phyloP scores from a whole-genome alignment of 257 asterid species.

The Echites panduratus region DNA sequence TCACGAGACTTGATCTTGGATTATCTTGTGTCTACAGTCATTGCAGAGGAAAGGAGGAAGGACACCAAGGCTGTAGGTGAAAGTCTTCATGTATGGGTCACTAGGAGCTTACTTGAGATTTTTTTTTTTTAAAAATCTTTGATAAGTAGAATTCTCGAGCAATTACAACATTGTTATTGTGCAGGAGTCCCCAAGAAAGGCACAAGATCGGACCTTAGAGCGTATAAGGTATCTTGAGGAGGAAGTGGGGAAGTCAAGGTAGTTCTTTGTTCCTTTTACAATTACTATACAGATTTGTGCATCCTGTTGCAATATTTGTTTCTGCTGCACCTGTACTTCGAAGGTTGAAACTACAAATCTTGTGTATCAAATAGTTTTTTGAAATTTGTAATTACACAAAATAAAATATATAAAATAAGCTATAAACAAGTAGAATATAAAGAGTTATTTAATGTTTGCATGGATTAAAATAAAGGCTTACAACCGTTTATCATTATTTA shows the following conservation, averaged over 20 bases:
- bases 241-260: conserved; percentile 60
- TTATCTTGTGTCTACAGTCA: not conserved
- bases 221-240: conserved; percentile 70
- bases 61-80: conserved; percentile 38
- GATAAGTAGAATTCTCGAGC: not conserved
- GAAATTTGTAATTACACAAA: too few species aligned
- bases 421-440: too few species aligned
- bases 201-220: conserved; percentile 43
- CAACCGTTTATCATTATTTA: too few species aligned
- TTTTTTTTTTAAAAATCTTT: not conserved
- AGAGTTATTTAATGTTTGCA: too few species aligned
- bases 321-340: not conserved
- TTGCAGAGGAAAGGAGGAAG: conserved; percentile 52
- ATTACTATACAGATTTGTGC: not conserved
- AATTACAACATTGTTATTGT: not conserved
- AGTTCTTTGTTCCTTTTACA: not conserved
- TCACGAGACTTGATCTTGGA: not conserved
- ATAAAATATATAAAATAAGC: too few species aligned
- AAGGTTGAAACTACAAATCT: too few species aligned
- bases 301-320: not conserved
- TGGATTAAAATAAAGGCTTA: too few species aligned
- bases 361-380: too few species aligned
- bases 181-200: conserved; percentile 48
- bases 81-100: conserved; percentile 42
- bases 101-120: not conserved